phyloP scores from a whole-genome alignment of 2,329 filamentous ascomycete species.

The Acephala macrosclerotiorum region DNA sequence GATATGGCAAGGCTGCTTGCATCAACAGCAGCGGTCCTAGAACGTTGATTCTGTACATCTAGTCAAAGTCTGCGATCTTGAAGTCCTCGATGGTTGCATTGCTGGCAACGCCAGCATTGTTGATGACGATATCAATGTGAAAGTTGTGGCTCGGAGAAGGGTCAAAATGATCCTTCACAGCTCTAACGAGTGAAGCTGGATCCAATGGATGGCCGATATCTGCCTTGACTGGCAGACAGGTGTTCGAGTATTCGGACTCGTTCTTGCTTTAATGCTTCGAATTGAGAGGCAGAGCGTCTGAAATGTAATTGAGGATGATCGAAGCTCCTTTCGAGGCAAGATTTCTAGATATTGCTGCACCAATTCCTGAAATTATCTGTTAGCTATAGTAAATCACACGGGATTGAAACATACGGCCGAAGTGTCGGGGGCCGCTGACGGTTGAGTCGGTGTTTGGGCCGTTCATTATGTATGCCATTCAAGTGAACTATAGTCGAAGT shows the following conservation, averaged over 20 bases:
- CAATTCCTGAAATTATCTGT: constrained; percentile 66
- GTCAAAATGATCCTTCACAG: constrained; percentile 62
- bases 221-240: constrained; percentile 69
- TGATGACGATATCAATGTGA: constrained; percentile 82
- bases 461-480: background rate
- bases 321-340: constrained; percentile 71
- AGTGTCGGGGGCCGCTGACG: background rate
- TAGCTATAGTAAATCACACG: background rate
- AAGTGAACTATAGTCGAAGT: background rate
- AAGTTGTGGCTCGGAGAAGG: constrained; percentile 52
- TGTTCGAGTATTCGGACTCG: constrained; percentile 62
- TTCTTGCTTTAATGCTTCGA: background rate
- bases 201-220: constrained; percentile 70
- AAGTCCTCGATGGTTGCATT: constrained; percentile 72
- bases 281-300: constrained; percentile 56
- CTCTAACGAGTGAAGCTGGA: constrained; percentile 63
- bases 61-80: constrained; percentile 69
- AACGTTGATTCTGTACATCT: constrained; percentile 81
- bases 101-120: constrained; percentile 78
- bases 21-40: constrained; percentile 80
- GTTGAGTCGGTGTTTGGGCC: background rate
- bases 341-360: constrained; percentile 66
- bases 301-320: constrained; percentile 71
- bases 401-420: background rate
- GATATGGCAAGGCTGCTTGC: constrained; percentile 73